Base-by-base conservation (phyloP, 1,139 yeast species). In the Candida smagusa region DNA sequence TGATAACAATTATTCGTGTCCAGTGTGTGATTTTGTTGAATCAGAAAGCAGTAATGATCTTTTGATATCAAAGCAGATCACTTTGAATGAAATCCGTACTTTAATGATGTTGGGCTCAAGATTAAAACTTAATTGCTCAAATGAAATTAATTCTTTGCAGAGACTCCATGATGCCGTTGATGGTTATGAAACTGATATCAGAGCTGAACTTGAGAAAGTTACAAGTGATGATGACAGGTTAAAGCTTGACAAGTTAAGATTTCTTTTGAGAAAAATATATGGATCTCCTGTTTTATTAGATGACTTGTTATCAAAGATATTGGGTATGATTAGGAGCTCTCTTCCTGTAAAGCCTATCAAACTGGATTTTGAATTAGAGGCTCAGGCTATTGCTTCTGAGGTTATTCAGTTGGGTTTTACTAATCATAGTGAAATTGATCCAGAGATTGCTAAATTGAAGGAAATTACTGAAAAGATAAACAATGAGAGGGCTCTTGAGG, bases 1-100 rank as follows among this genome's bases (percentile, higher is more conserved):
- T 22, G 74, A 66, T 13, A 72, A 67, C 7, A 79, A 48, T 19
- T 72, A 79, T 53, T 57, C 70, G 2, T 88, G 96, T 63, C 86
- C 92, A 0, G 58, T 84, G 7, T 88, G 96, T 61, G 68, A 36
- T 42, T 54, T 50, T 37, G 45, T 58, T 4, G 57, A 55, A 21
- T 58, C 62, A 5, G 43, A 42, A 2, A 40, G 44, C 5, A 21
- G 16, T 1, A 36, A 42, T 11, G 63, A 59, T 37, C 37, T 33
- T 3, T 49, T 41, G 35, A 42, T 59, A 7, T 27, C 35, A 0
- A 43, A 48, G 4, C 67, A 62, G 36, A 35, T 59, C 1, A 53
- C 60, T 3, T 52, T 49, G 12, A 38, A 36, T 6, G 54, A 49
- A 26, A 43, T 62, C 8, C 37, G 38, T 2, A 44, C 42, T 8